Evolutionary conservation across 257 asterid genomes (phyloP).

Genomic region (Forsythia viridissima): DNA sequence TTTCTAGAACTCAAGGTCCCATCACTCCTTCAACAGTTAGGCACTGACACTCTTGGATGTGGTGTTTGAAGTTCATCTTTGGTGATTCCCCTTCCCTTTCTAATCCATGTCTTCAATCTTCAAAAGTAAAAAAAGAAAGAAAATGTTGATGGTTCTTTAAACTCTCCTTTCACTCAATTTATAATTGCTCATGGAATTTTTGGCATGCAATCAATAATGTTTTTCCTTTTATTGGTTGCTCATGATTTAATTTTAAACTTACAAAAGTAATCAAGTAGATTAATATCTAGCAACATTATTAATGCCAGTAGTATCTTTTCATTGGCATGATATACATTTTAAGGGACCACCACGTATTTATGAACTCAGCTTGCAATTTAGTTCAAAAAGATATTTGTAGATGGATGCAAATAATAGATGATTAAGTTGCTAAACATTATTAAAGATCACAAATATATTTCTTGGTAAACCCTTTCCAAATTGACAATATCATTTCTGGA

Average conservation of each 20-base stretch:
- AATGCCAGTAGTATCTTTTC: neutral
- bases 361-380: neutral
- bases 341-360: neutral
- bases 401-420: neutral
- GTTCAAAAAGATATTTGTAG: neutral
- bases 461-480: neutral
- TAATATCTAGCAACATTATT: neutral
- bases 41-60: neutral
- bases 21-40: neutral
- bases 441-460: neutral
- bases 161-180: neutral
- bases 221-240: neutral
- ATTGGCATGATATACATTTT: neutral
- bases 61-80: neutral
- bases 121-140: constrained; percentile 15
- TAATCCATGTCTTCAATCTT: neutral
- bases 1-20: neutral
- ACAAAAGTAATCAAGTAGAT: neutral
- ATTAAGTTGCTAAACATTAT: neutral
- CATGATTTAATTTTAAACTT: neutral
- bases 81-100: neutral
- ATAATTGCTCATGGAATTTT: neutral
- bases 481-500: neutral
- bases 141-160: neutral
- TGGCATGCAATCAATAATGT: neutral